Evolutionary conservation across 129 eudicot genomes (phyloP).

Genomic region (carrot (Daucus carota)): DNA sequence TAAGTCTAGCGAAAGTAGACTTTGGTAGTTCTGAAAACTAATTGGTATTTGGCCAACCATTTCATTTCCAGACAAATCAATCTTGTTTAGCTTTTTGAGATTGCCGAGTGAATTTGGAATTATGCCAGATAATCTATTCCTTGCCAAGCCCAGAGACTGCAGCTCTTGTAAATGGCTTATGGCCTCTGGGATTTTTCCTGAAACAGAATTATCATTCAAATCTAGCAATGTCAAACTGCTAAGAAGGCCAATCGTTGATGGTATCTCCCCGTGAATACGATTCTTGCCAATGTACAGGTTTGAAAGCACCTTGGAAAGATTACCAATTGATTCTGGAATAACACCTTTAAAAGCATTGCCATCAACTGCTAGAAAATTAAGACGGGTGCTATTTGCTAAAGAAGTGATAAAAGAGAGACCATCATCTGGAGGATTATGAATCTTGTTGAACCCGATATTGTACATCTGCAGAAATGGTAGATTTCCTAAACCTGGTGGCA

Average conservation of each 20-base stretch:
- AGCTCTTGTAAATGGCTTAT: conserved; percentile 40
- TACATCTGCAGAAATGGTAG: conserved; percentile 52
- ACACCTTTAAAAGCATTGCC: conserved; percentile 47
- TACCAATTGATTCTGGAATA: conserved; percentile 61
- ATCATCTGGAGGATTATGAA: conserved; percentile 27
- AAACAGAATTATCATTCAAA: conserved; percentile 34
- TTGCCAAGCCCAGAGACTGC: conserved; percentile 31
- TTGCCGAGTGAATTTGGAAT: conserved; percentile 51
- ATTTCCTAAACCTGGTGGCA: conserved; percentile 64
- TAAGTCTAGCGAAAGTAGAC: conserved; percentile 37
- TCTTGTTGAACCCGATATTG: conserved; percentile 51
- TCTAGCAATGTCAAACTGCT: conserved; percentile 35
- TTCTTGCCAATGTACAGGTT: conserved; percentile 48
- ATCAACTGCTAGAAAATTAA: conserved; percentile 53
- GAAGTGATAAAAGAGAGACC: conserved; percentile 45
- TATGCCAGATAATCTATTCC: conserved; percentile 31
- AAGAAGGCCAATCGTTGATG: conserved; percentile 43
- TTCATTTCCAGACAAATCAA: conserved; percentile 48
- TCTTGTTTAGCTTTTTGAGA: conserved; percentile 24
- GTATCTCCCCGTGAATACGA: conserved; percentile 36
- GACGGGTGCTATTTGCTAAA: conserved; percentile 46
- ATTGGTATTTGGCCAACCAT: conserved; percentile 45
- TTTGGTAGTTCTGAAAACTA: conserved; percentile 25
- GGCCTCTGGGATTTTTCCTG: conserved; percentile 40
- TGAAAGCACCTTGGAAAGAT: conserved; percentile 45